Evolutionary conservation across 75 land plant species (phyloP).

Genomic region (Cunninghamia lanceolata): DNA sequence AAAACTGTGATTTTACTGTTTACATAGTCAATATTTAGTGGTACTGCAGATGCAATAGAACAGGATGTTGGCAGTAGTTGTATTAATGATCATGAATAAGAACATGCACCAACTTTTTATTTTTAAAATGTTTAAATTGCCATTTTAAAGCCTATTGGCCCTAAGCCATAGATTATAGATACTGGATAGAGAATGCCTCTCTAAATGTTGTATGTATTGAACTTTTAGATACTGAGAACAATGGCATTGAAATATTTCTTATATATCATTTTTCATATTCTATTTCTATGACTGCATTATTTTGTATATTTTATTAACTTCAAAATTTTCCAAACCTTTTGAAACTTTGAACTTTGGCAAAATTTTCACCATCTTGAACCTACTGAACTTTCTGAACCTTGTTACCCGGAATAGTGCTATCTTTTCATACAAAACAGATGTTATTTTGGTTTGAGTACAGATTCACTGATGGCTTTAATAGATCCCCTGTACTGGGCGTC

Average conservation of each 20-base stretch:
- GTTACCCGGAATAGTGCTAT: not conserved
- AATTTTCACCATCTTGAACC: not conserved
- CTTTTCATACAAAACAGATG: not conserved
- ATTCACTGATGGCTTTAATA: too few relatives aligned
- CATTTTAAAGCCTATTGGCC: too few relatives aligned
- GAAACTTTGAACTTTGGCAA: not conserved
- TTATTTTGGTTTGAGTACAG: not conserved
- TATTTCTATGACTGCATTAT: too few relatives aligned
- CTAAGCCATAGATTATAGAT: not conserved
- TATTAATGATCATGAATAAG: not conserved
- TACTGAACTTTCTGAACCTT: not conserved
- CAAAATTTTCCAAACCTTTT: not conserved
- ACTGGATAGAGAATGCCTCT: not conserved
- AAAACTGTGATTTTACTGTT: not conserved
- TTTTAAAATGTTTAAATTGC: too few relatives aligned
- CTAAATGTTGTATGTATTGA: not conserved
- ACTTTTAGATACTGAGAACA: not conserved
- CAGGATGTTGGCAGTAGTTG: not conserved
- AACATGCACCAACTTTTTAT: not conserved
- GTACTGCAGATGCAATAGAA: not conserved
- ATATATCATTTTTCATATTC: not conserved
- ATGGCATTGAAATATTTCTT: not conserved
- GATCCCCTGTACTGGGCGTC: not conserved
- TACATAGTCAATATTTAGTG: not conserved
- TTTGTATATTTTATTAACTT: not conserved